Base-by-base conservation (phyloP, 164 flowering plant genomes). In the Stephania japonica region DNA sequence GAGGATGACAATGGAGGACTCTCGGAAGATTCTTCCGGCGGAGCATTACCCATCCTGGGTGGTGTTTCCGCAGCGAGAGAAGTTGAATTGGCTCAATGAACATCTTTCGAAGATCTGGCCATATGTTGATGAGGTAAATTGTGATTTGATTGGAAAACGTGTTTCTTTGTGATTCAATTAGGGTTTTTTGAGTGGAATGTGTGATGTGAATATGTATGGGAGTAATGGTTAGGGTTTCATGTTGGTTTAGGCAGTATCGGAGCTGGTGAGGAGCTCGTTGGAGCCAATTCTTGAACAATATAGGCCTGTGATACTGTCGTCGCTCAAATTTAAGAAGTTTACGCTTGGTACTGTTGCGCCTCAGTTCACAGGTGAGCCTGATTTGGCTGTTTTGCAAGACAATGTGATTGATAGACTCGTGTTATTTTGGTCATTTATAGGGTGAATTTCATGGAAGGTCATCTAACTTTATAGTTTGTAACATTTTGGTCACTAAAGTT, bases 321-420 rank as follows among this genome's bases (percentile, higher is more conserved):
- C 99, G 49, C 83, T 94, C 16, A 91, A 83, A 49, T 94, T 44
- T 44, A 8, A 8, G 6, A 91, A 86, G 88, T 81, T 94, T 25
- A 92, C 99, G 23, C 99, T 94, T 80, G 98, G 99, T 23, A 91
- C 95, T 24, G 94, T 94, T 56, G 96, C 98, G 4, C 99, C 98
- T 8, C 97, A 92, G 47, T 94, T 94, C 74, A 94, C 98, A 82
- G 98, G 99, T 94, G 78, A 67, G 87, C 75, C 49, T n/a, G 24
- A 41, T 73, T 47, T 32, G 47, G 64, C 38, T 13, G 50, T 44
- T 44, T 44, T 44, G 50, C 50, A 8, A 44, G 14, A 8, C 14
- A 44, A 44, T 44, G 50, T 13, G 50, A 44, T 44, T 44, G 50
- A 13, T 44, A 8, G 50, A 1, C 38, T 32, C 0, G 3, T 44